Evolutionary conservation across 192 early-diverging fungal genomes (phyloP).

Genomic region (Linnemannia hyalina): DNA sequence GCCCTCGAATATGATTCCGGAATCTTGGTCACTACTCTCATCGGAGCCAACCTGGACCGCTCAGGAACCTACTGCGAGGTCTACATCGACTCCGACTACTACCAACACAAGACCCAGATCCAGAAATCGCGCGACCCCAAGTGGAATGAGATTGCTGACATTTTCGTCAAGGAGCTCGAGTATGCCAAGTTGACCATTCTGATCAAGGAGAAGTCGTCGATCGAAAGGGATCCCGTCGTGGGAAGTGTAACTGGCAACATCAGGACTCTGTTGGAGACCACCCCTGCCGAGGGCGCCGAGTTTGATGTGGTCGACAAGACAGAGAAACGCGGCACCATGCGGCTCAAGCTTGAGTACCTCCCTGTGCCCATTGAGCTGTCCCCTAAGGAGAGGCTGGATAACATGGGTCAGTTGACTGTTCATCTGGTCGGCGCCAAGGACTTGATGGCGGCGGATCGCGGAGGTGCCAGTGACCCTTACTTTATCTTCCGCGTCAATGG

Average conservation of each 20-base stretch:
- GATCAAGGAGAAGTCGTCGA: conserved; percentile 49
- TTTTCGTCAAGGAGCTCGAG: conserved; percentile 70
- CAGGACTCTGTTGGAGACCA: conserved; percentile 30
- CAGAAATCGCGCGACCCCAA: conserved; percentile 42
- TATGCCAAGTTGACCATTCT: conserved; percentile 61
- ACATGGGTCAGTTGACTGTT: conserved; percentile 76
- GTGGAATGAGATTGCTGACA: conserved; percentile 60
- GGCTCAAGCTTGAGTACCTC: conserved; percentile 58
- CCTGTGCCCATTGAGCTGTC: conserved; percentile 62
- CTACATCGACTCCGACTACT: conserved; percentile 45
- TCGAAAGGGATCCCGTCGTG: conserved; percentile 55
- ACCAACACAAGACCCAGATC: conserved; percentile 44
- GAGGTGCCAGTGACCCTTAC: conserved; percentile 82
- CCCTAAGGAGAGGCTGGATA: conserved; percentile 65
- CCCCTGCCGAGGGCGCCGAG: conserved; percentile 12
- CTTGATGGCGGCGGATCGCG: conserved; percentile 76
- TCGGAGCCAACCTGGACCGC: conserved; percentile 28
- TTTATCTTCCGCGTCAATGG: conserved; percentile 74
- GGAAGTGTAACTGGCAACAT: conserved; percentile 29
- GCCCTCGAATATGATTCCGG: conserved; percentile 40
- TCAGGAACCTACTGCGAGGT: conserved; percentile 54
- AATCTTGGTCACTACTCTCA: conserved; percentile 24
- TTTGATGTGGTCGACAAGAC: conserved; percentile 26
- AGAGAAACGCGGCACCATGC: conserved; percentile 47
- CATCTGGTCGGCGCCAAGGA: conserved; percentile 68